Base-by-base conservation (phyloP, 441 rosid species). In the Eutrema salsugineum region DNA sequence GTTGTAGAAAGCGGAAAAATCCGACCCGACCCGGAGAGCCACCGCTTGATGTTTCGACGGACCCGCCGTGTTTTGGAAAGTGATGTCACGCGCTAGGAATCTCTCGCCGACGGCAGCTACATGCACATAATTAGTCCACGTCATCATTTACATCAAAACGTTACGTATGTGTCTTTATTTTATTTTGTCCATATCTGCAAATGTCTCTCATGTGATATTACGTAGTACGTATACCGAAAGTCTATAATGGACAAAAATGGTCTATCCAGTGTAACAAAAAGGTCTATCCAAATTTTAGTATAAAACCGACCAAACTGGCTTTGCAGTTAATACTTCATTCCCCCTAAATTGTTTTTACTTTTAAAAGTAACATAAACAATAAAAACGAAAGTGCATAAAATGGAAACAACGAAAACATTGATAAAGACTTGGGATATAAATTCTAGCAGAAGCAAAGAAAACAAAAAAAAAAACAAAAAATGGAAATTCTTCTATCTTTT, bases 1-100 rank as follows among this genome's bases (percentile, higher is more conserved):
- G 6, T 83, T 19, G 63, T 78, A 75, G 44, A 87, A 82, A 8
- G 89, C 89, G 0, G 89, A 79, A 6, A 82, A 69, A 46, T 87
- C 91, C 0, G 89, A 74, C 0, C 85, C 85, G n/a, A 87, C 91
- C 2, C 91, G 83, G n/a, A 87, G 83, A 10, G 91, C 89, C 57
- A 85, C 89, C 1, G 91, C 91, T 39, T 84, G 91, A 80, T 84
- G 86, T 73, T 86, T 86, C 9, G 87, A 80, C 3, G 91, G 88
- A 5, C 89, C 91, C 0, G 89, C 91, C 0, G 86, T 78, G 80
- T 85, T 87, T 66, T 87, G 75, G 72, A 87, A 87, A 0, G 89
- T 82, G 42, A 87, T 76, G 75, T 82, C 91, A 72, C 82, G 80
- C 0, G 91, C 91, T 79, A 87, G 36, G 72, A 87, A 87, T 5